Evolutionary conservation across 257 asterid genomes (phyloP), one percentile per base, ranked within the genome.

Genomic region (Paulownia fortunei): DNA sequence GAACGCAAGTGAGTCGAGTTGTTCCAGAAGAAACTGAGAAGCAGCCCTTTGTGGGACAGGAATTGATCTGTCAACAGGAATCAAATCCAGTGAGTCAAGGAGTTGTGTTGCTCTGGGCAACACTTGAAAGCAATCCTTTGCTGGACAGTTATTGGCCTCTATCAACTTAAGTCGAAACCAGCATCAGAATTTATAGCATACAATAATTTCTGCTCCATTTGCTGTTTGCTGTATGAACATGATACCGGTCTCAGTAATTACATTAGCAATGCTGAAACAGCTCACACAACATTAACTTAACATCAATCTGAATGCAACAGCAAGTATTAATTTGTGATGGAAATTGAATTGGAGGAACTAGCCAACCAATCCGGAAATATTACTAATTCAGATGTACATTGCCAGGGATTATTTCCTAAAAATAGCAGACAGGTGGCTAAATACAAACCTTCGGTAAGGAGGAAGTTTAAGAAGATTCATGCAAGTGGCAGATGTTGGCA

Each of bases 381-480:
- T 64, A 23, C 65, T 46, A 19, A 23, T 18, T 15, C 23, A 8
- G 32, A 26, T 61, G 44, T n/a, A 8, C 8, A n/a, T 23, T 9
- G 11, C 51, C 13, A n/a, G 44, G 24, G 3, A 73, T 46, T 49
- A 10, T 39, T 47, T 24, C 54, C 11, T 10, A 63, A 47, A 37
- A 32, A 9, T 44, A 0, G 37, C 36, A 41, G 30, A 37, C 3
- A 37, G 30, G 69, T 72, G 61, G 32, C 52, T 44, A 41, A 74
- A 80, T 56, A 68, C 83, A 68, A 75, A 95, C 99, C 97, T 96
- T 90, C 91, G 72, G 83, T 96, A 96, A 23, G 99, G 99, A 36
- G 99, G 99, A 81, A 96, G 97, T 81, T 96, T 93, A 67, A 96
- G 85, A 58, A 96, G 98, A 87, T 96, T 96, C 99, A 96, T 92